Base-by-base conservation (phyloP, 1,284 basidiomycete species). In the Cutaneotrichosporon sp. region DNA sequence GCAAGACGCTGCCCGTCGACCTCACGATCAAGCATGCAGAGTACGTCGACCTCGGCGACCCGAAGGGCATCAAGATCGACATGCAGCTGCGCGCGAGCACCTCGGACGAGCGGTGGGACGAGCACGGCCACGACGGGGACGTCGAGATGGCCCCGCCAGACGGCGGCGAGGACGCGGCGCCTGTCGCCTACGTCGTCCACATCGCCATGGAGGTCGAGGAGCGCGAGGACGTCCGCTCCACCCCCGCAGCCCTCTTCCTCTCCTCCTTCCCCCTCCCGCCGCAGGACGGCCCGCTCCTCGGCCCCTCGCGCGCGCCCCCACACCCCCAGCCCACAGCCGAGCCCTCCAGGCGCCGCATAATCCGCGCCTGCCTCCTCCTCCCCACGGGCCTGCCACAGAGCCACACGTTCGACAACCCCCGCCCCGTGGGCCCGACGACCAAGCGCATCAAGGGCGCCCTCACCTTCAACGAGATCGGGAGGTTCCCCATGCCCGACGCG, bases 201-300 rank as follows among this genome's bases (percentile, higher is more conserved):
- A 62, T 80, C 1, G 75, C 75, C 2, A 77, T 79, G 76, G 74
- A 76, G 31, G 71, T 80, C 14, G 76, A 79, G 50, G 77, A 80
- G 58, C 58, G 66, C 1, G 46, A 34, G 8, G 33, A 38, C 24
- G 22, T 38, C 33, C 55, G 46, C 11, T 50, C 45, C 9, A 47
- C 29, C 7, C 29, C 45, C 1, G 34, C 46, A 7, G 10, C 16
- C 31, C 7, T 18, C n/a, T 57, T 57, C 55, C 9, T 20, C 27
- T 22, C 43, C 16, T 34, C 54, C 20, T 47, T 31, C 43, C 42
- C 43, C 20, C 54, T 56, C n/a, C 54, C 54, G 5, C n/a, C n/a
- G 5, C 33, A 53, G 9, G 38, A 18, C 9, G 38, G 38, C 18
- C 38, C 18, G 5, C 51, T 53, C 20, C 51, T 53, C 51, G 51